Evolutionary conservation across 1,139 yeast genomes (phyloP).

Genomic region (Diutina catenulata): DNA sequence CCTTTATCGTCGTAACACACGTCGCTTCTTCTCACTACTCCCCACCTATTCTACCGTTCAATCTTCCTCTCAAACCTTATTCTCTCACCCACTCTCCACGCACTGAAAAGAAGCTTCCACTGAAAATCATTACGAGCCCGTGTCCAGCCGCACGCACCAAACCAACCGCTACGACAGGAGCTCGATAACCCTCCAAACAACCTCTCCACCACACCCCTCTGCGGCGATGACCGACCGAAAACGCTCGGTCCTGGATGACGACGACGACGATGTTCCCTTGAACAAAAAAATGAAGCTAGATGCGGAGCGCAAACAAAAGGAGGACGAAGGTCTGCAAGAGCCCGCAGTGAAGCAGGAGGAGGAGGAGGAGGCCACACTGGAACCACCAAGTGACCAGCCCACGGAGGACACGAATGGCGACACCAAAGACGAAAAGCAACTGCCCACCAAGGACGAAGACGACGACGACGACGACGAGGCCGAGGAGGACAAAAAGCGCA

Average conservation of each 20-base stretch:
- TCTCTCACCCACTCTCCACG: no score
- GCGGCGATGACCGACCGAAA: slow-evolving; percentile 1
- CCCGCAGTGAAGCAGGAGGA: background rate
- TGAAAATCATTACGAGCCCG: no score
- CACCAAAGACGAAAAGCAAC: background rate
- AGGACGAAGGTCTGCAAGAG: background rate
- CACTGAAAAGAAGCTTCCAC: no score
- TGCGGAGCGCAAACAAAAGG: background rate
- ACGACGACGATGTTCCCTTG: slow-evolving; percentile 4
- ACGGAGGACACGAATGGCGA: background rate
- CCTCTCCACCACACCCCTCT: no score
- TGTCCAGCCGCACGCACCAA: no score
- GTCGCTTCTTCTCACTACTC: no score
- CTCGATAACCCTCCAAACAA: no score
- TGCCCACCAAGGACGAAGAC: slow-evolving; percentile 16
- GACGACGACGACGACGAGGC: slow-evolving; percentile 41
- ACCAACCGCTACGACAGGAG: no score
- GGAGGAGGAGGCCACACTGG: background rate
- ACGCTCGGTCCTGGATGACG: background rate
- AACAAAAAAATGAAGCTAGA: slow-evolving; percentile 1
- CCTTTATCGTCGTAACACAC: no score
- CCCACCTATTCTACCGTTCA: no score
- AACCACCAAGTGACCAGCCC: no score
- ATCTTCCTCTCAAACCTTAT: no score
- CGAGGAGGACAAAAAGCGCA: slow-evolving; percentile 37